phyloP scores from a whole-genome alignment of 2,329 filamentous ascomycete genomes.

The Ophiostoma ips region DNA sequence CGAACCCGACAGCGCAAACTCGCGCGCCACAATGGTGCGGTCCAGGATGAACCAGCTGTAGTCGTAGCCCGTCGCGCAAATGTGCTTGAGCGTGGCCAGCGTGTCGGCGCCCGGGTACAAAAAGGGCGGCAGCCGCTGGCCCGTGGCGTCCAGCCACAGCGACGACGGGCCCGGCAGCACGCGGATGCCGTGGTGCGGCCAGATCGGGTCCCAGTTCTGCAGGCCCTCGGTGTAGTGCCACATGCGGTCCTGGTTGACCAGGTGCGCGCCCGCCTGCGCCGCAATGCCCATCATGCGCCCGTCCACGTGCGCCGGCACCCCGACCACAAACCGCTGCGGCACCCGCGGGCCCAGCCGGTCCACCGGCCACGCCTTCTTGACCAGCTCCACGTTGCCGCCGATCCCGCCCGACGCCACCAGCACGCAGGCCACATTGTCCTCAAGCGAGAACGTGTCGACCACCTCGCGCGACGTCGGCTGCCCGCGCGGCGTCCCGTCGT shows the following conservation, averaged over 20 bases:
- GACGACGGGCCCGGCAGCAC: constrained; percentile 46
- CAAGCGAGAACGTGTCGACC: constrained; percentile 37
- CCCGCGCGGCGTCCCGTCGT: constrained; percentile 33
- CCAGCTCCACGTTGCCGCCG: constrained; percentile 45
- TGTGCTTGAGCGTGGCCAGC: constrained; percentile 41
- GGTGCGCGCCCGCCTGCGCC: constrained; percentile 34
- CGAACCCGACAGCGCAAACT: constrained; percentile 48
- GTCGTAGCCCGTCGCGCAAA: constrained; percentile 46
- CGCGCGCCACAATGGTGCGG: constrained; percentile 43
- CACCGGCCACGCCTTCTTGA: constrained; percentile 43
- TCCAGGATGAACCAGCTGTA: constrained; percentile 51
- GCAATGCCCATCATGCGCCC: constrained; percentile 47
- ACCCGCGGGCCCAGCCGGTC: constrained; percentile 42
- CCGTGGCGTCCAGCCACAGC: constrained; percentile 47
- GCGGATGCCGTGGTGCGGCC: constrained; percentile 46
- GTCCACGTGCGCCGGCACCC: constrained; percentile 50
- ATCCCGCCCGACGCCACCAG: constrained; percentile 45
- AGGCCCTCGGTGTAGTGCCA: constrained; percentile 54
- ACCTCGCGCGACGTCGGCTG: constrained; percentile 34
- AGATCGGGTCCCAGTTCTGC: constrained; percentile 48
- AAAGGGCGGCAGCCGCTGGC: constrained; percentile 41
- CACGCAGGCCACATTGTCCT: constrained; percentile 34
- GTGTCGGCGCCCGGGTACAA: constrained; percentile 46
- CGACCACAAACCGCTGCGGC: constrained; percentile 42
- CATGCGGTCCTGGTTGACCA: constrained; percentile 50